phyloP scores from a whole-genome alignment of 2,329 filamentous ascomycete species.

The Sclerotinia spermophila region DNA sequence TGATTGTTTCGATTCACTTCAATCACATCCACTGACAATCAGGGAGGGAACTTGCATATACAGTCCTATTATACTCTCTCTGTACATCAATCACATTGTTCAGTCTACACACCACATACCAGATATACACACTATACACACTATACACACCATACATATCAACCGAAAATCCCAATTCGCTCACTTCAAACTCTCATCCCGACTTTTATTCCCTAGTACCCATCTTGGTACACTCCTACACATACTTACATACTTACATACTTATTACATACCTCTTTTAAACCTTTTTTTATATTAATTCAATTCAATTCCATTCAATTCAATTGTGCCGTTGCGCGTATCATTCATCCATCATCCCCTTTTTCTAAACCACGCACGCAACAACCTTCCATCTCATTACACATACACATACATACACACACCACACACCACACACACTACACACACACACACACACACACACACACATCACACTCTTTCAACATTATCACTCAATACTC shows the following conservation, averaged over 20 bases:
- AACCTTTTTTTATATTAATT: constrained; percentile 4
- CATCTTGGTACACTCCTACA: not conserved
- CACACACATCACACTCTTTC: constrained; percentile 2
- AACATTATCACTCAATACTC: not conserved
- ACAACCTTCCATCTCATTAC: not conserved
- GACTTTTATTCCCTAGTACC: not conserved
- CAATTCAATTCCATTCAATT: not conserved
- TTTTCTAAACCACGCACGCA: not conserved
- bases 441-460: not conserved
- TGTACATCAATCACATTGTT: not conserved
- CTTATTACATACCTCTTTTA: not conserved
- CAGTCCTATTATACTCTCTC: not conserved
- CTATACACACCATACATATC: too few relatives aligned
- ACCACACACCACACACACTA: not conserved
- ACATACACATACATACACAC: not conserved
- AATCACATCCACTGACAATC: not conserved
- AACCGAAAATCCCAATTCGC: not conserved
- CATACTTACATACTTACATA: not conserved
- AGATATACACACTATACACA: too few relatives aligned
- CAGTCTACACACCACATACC: too few relatives aligned
- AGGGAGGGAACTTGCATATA: constrained; percentile 2
- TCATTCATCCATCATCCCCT: constrained; percentile 10
- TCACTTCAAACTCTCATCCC: not conserved
- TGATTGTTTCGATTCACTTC: not conserved
- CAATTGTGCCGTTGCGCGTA: constrained; percentile 9